Conservation (phyloP, 331 rosid species). For the Arachis monticola region DNA sequence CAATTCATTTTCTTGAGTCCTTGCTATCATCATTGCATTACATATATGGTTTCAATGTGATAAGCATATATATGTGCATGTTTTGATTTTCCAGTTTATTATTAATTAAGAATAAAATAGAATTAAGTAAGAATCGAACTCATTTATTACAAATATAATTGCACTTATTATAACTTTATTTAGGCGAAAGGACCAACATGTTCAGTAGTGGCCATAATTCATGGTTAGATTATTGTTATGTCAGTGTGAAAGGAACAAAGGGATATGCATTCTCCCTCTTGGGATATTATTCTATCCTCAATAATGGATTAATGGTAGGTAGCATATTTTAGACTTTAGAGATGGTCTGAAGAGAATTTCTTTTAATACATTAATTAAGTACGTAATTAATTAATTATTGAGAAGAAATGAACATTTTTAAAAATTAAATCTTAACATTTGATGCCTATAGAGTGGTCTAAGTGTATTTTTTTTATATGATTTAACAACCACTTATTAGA, state of each 20-base stretch:
- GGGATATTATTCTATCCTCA: conserved; percentile 16
- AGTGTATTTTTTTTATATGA: background rate
- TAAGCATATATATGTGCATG: too few species aligned
- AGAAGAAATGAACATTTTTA: too few species aligned
- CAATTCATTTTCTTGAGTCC: background rate
- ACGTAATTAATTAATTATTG: too few species aligned
- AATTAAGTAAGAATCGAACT: background rate
- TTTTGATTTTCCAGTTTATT: too few species aligned
- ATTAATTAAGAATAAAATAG: background rate
- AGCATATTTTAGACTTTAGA: too few species aligned
- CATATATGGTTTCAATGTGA: too few species aligned
- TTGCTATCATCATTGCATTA: background rate
- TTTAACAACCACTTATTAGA: conserved; percentile 7
- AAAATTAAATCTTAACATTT: background rate
- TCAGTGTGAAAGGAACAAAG: conserved; percentile 30
- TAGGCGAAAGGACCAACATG: conserved; percentile 2
- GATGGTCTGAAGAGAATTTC: too few species aligned
- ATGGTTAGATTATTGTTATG: background rate
- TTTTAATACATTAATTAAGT: too few species aligned
- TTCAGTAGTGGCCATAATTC: conserved; percentile 2
- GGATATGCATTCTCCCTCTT: background rate
- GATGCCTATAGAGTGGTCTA: background rate
- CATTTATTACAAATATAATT: background rate
- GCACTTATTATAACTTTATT: background rate
- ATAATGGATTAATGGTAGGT: conserved; percentile 19